phyloP scores from a whole-genome alignment of 441 rosid genomes.

The Jatropha multifida region DNA sequence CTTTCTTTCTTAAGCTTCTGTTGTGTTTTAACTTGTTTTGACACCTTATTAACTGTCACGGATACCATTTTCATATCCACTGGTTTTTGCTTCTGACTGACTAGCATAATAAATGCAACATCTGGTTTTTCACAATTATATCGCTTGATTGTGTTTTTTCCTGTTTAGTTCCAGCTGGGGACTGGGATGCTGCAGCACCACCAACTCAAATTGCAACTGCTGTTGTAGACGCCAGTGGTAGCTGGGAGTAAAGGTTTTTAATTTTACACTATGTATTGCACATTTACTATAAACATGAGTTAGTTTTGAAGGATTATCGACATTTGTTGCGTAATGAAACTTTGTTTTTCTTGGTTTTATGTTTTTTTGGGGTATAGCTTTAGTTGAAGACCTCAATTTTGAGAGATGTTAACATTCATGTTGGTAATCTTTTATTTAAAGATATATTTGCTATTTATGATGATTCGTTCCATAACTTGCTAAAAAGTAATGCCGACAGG shows the following conservation, averaged over 20 bases:
- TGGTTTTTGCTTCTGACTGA: not conserved
- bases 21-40: not conserved
- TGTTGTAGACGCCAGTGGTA: not conserved
- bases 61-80: not conserved
- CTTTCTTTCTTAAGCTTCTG: not conserved
- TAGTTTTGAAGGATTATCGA: conserved; percentile 7
- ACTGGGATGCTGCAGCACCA: not conserved
- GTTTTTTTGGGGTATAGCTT: conserved; percentile 1
- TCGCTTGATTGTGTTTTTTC: not conserved
- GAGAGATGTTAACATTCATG: not conserved
- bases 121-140: not conserved
- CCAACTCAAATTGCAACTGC: not conserved
- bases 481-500: too few relatives aligned
- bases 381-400: not conserved
- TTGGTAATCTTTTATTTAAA: not conserved
- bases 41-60: not conserved
- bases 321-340: not conserved
- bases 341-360: not conserved
- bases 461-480: not conserved
- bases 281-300: conserved; percentile 8
- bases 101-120: not conserved
- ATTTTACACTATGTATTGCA: not conserved
- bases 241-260: not conserved
- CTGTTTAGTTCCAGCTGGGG: not conserved
- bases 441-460: not conserved